These are phyloP conservation scores for Cyberlindnera mrakii DNA, from an alignment of 805 yeast genomes.

Conservation along the genomic window DNA sequence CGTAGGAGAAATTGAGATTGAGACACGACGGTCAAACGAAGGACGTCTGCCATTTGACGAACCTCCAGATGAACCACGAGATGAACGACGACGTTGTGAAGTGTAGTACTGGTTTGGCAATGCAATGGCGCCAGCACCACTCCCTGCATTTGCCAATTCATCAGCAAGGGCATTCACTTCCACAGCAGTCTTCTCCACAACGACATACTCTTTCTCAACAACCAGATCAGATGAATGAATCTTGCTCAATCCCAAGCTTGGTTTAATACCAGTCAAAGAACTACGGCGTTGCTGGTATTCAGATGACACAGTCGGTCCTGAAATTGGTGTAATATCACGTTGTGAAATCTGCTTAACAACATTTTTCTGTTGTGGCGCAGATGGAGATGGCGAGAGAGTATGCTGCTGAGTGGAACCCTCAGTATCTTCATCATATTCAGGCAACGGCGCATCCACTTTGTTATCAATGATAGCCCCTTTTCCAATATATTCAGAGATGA, in stretches of 20 bases:
- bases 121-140: constrained; percentile 42
- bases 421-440: constrained; percentile 12
- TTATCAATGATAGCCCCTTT: constrained; percentile 23
- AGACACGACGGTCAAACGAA: constrained; percentile 54
- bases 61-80: constrained; percentile 42
- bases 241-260: constrained; percentile 7
- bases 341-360: constrained; percentile 17
- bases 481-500: constrained; percentile 74
- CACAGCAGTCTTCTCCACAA: constrained; percentile 89
- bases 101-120: constrained; percentile 19
- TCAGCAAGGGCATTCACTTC: constrained; percentile 96
- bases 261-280: constrained; percentile 4
- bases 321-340: constrained; percentile 23
- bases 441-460: constrained; percentile 9
- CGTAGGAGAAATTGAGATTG: constrained; percentile 69
- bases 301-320: constrained; percentile 4
- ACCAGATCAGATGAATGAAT: constrained; percentile 36
- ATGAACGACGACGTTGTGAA: constrained; percentile 28
- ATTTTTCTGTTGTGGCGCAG: neutral
- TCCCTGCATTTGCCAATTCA: constrained; percentile 66
- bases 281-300: constrained; percentile 6
- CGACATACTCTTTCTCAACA: constrained; percentile 83
- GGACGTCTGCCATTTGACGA: constrained; percentile 47
- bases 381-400: neutral
- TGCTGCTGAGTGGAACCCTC: constrained; percentile 1